These are phyloP conservation scores for Monosporascus sp. DNA, from an alignment of 2,329 filamentous ascomycete genomes.

Conservation along the genomic window DNA sequence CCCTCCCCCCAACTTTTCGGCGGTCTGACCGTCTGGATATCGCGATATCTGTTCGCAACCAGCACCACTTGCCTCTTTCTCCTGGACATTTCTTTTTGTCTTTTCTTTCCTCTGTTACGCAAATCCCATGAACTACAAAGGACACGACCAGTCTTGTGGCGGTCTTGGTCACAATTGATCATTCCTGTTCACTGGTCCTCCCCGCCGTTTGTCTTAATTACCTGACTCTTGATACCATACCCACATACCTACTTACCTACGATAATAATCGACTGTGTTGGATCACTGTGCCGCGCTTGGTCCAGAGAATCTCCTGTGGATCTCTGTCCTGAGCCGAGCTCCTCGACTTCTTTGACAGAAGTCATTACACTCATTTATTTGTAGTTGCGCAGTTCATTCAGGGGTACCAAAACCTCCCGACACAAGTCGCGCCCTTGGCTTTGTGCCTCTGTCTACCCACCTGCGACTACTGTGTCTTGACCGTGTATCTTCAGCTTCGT, in stretches of 20 bases:
- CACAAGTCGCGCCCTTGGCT: not conserved
- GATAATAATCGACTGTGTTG: not conserved
- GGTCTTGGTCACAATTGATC: not conserved
- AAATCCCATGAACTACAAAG: not conserved
- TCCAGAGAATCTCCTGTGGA: too few relatives aligned
- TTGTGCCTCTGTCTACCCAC: not conserved
- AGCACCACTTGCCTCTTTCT: not conserved
- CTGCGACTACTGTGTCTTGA: not conserved
- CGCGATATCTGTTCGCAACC: not conserved
- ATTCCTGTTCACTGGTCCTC: too few relatives aligned
- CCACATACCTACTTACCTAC: not conserved
- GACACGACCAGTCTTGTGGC: not conserved
- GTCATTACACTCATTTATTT: slow-evolving; percentile 26
- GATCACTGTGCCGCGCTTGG: not conserved
- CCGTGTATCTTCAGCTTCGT: not conserved
- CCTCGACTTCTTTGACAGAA: slow-evolving; percentile 32
- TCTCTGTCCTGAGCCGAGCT: not conserved
- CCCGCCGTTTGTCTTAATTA: too few relatives aligned
- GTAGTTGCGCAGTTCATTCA: slow-evolving; percentile 3
- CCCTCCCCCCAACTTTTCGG: not conserved
- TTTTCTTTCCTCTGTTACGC: not conserved
- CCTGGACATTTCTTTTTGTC: not conserved
- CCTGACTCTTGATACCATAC: not conserved
- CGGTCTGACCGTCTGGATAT: not conserved
- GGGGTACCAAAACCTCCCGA: too few relatives aligned